These are phyloP conservation scores for Xylariaceae sp. DNA, from an alignment of 2,329 filamentous ascomycete genomes.

Conservation along the genomic window DNA sequence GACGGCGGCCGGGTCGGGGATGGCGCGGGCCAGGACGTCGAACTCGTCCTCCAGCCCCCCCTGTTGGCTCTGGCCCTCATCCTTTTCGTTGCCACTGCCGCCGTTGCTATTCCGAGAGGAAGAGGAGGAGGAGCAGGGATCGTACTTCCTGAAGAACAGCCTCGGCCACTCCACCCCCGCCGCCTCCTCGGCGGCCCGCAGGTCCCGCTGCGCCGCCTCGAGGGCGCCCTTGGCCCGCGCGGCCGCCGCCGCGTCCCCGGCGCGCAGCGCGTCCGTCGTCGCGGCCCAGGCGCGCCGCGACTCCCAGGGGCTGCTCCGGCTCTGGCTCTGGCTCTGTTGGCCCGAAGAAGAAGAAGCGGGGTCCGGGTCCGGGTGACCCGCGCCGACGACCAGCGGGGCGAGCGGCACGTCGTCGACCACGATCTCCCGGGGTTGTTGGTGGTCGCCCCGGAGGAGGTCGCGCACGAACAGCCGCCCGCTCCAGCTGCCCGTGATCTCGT, in stretches of 20 bases:
- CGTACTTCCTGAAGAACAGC: conserved; percentile 13
- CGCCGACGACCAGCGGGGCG: conserved; percentile 5
- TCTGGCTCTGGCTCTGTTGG: conserved; percentile 2
- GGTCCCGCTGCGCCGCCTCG: conserved; percentile 17
- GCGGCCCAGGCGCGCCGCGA: conserved; percentile 16
- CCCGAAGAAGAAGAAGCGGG: too few species aligned
- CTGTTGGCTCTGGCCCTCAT: too few species aligned
- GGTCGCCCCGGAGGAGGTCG: conserved; percentile 7
- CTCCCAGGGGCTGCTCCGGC: conserved; percentile 18
- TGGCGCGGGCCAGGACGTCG: conserved; percentile 10
- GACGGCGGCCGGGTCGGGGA: conserved; percentile 9
- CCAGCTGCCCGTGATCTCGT: conserved; percentile 21
- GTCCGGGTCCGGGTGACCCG: too few species aligned
- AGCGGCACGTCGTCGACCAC: conserved; percentile 13
- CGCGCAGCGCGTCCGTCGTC: conserved; percentile 11
- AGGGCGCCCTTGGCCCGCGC: conserved; percentile 12
- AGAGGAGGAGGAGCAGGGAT: too few species aligned
- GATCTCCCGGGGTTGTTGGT: conserved; percentile 13
- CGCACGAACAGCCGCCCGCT: conserved; percentile 14
- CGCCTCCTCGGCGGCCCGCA: conserved; percentile 12
- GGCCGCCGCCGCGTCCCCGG: conserved; percentile 10
- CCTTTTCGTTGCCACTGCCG: too few species aligned
- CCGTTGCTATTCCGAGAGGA: too few species aligned
- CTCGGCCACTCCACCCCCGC: conserved; percentile 15
- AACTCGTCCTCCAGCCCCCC: conserved; percentile 11